phyloP scores from a whole-genome alignment of 2,329 filamentous ascomycete genomes.

The Pseudogymnoascus verrucosus region DNA sequence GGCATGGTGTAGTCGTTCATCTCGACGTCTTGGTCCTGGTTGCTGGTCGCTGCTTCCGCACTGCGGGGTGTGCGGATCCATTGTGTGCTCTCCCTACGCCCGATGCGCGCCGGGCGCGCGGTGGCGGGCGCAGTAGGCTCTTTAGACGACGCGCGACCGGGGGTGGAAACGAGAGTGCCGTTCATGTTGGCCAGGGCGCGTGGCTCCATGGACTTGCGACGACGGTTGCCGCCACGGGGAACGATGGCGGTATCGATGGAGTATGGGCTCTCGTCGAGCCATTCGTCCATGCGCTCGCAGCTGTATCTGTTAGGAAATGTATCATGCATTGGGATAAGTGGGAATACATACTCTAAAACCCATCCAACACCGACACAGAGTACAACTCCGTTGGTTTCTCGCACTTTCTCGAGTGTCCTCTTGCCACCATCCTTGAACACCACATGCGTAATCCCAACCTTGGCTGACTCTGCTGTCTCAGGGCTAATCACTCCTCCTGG shows the following conservation, averaged over 20 bases:
- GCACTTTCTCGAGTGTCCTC: conserved; percentile 73
- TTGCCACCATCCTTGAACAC: conserved; percentile 83
- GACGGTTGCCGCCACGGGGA: conserved; percentile 61
- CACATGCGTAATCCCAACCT: conserved; percentile 76
- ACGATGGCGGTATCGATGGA: conserved; percentile 58
- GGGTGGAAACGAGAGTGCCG: conserved; percentile 45
- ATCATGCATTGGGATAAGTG: neutral
- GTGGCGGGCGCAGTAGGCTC: conserved; percentile 25
- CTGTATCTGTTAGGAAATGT: conserved; percentile 36
- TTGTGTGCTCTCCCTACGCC: conserved; percentile 25
- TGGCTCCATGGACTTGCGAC: conserved; percentile 77
- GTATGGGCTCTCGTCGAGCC: conserved; percentile 67
- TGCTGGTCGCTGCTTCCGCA: conserved; percentile 10
- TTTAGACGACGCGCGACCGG: conserved; percentile 23
- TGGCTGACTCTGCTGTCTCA: conserved; percentile 29
- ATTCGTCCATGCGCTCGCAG: conserved; percentile 67
- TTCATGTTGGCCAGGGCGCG: conserved; percentile 61
- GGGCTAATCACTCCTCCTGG: conserved; percentile 5
- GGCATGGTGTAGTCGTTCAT: conserved; percentile 20
- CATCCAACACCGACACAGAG: conserved; percentile 82
- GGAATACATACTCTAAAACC: conserved; percentile 69
- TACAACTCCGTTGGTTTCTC: conserved; percentile 63
- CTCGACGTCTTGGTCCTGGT: conserved; percentile 13
- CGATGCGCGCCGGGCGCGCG: conserved; percentile 18
- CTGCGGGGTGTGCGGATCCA: conserved; percentile 26